Conservation (phyloP, 805 yeast species). For the Dipodascus geniculatus region DNA sequence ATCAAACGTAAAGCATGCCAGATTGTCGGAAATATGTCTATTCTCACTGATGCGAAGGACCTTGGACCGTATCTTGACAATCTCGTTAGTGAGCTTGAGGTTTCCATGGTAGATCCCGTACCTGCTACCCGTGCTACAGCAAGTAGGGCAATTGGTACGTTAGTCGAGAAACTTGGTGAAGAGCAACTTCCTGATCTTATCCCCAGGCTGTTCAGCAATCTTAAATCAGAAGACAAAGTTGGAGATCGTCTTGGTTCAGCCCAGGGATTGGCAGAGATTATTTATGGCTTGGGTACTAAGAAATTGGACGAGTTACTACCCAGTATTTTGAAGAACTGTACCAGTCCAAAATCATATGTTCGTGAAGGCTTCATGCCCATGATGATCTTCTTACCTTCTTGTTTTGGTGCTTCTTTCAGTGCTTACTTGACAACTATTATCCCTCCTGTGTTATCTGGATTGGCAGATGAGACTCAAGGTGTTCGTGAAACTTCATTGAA, state of each 20-base stretch:
- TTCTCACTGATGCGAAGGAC: constrained; percentile 81
- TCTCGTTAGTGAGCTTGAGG: constrained; percentile 71
- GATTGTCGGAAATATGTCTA: constrained; percentile 97
- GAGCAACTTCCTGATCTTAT: constrained; percentile 88
- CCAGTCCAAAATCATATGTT: constrained; percentile 51
- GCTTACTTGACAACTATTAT: constrained; percentile 78
- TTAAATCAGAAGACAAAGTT: constrained; percentile 63
- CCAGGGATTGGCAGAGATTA: constrained; percentile 89
- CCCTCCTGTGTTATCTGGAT: constrained; percentile 83
- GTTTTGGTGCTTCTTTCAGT: constrained; percentile 84
- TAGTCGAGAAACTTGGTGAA: constrained; percentile 94
- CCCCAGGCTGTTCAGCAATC: constrained; percentile 61
- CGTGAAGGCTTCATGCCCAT: constrained; percentile 92
- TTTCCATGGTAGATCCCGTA: constrained; percentile 97
- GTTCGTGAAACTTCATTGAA: constrained; percentile 82
- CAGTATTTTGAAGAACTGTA: constrained; percentile 57
- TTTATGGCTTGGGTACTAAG: constrained; percentile 78
- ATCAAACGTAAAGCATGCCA: constrained; percentile 92
- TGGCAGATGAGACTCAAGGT: constrained; percentile 81
- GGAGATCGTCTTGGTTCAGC: constrained; percentile 97
- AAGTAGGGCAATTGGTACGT: constrained; percentile 90
- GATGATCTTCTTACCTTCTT: constrained; percentile 79
- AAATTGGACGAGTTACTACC: constrained; percentile 89
- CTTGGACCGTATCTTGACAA: constrained; percentile 70
- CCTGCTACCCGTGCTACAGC: constrained; percentile 96